Evolutionary conservation across 1,284 basidiomycete species (phyloP).

Genomic region (Dichomitus squalens): DNA sequence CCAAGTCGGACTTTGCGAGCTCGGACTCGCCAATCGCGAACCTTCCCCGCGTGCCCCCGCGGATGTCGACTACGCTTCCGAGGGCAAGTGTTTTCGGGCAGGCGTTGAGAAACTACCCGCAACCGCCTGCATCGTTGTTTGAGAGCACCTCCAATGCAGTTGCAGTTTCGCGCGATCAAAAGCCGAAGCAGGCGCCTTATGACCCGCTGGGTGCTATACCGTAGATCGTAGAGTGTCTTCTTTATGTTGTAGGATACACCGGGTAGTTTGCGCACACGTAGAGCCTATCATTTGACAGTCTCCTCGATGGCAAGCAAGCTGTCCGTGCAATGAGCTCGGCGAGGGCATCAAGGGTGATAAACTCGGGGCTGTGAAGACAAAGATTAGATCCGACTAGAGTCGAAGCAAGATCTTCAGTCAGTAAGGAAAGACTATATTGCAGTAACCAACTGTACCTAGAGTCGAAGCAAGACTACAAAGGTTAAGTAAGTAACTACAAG

Average conservation of each 20-base stretch:
- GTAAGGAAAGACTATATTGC: too few relatives aligned
- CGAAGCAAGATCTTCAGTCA: too few relatives aligned
- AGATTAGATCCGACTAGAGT: too few relatives aligned
- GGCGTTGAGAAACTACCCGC: conserved; percentile 21
- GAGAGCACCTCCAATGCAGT: conserved; percentile 22
- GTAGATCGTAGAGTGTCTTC: conserved; percentile 18
- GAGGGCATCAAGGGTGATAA: too few relatives aligned
- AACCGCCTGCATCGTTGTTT: conserved; percentile 1
- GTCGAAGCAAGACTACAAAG: too few relatives aligned
- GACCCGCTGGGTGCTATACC: conserved; percentile 66
- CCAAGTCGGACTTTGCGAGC: conserved; percentile 51
- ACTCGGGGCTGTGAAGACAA: too few relatives aligned
- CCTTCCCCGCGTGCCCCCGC: conserved; percentile 36
- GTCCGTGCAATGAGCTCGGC: too few relatives aligned
- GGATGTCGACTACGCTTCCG: conserved; percentile 45
- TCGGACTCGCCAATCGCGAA: conserved; percentile 33
- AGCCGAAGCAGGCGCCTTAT: conserved; percentile 39
- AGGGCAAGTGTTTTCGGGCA: conserved; percentile 17
- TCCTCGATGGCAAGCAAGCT: too few relatives aligned
- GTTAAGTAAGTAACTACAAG: too few relatives aligned
- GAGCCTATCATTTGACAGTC: neutral
- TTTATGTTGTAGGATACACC: neutral
- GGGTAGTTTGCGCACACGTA: too few relatives aligned
- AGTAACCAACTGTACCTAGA: too few relatives aligned
- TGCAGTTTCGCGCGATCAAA: conserved; percentile 38